These are phyloP conservation scores for Reticulascus tulasneorum DNA, from an alignment of 2,329 filamentous ascomycete genomes.

Conservation along the genomic window DNA sequence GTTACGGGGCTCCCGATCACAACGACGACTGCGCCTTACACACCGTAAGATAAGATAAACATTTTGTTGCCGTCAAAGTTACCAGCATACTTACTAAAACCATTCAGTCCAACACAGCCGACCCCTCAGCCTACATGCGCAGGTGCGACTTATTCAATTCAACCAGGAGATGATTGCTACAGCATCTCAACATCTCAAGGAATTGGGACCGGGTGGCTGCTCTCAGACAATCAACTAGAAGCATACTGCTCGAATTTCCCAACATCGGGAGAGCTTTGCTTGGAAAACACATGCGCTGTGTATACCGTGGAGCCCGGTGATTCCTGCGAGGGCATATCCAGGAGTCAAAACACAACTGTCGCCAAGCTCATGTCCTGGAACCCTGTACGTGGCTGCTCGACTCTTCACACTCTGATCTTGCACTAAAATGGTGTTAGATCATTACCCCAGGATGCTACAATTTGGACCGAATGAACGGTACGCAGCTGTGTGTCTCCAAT, in stretches of 20 bases:
- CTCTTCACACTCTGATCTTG: no score
- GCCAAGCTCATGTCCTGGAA: conserved; percentile 2
- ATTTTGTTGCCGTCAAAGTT: no score
- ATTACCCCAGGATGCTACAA: conserved; percentile 5
- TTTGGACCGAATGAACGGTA: conserved; percentile 5
- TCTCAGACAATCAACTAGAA: conserved; percentile 17
- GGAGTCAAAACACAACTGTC: conserved; percentile 15
- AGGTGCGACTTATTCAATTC: conserved; percentile 14
- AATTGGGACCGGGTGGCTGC: conserved; percentile 15
- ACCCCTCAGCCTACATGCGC: conserved; percentile 12
- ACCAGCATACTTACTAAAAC: no score
- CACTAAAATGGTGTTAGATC: no score
- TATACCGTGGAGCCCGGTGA: background rate
- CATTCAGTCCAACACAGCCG: no score
- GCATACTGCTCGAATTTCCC: conserved; percentile 8
- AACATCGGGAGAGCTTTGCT: conserved; percentile 14
- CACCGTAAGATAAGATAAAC: no score
- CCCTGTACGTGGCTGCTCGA: no score
- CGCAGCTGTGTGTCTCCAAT: background rate
- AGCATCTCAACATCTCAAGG: conserved; percentile 13
- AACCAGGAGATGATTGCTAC: conserved; percentile 15
- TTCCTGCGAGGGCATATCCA: conserved; percentile 9
- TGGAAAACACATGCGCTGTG: conserved; percentile 16
- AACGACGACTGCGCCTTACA: no score
- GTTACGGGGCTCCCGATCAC: conserved; percentile 14